Conservation (phyloP, 441 rosid genomes). For the Populus hybrid region DNA sequence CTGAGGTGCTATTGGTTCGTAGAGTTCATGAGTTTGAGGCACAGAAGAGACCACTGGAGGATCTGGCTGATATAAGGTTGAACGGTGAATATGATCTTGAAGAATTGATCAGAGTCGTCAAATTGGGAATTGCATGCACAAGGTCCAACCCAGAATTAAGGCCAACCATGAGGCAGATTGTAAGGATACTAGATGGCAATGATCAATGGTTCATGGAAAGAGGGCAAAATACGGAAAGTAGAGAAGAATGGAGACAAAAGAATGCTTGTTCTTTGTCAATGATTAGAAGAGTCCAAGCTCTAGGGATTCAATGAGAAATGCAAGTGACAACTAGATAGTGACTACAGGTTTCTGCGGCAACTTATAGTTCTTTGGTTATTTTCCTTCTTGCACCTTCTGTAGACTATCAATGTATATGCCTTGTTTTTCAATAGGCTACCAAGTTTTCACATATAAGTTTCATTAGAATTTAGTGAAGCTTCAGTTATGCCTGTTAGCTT, state of each 20-base stretch:
- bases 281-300: slow-evolving; percentile 72
- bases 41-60: slow-evolving; percentile 41
- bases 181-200: slow-evolving; percentile 80
- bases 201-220: slow-evolving; percentile 41
- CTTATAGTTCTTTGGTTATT: slow-evolving; percentile 8
- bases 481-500: not conserved
- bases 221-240: slow-evolving; percentile 45
- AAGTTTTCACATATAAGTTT: slow-evolving; percentile 7
- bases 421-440: slow-evolving; percentile 19
- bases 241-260: slow-evolving; percentile 60
- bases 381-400: slow-evolving; percentile 15
- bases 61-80: slow-evolving; percentile 59
- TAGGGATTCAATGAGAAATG: slow-evolving; percentile 65
- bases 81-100: slow-evolving; percentile 39
- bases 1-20: slow-evolving; percentile 68
- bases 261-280: slow-evolving; percentile 58
- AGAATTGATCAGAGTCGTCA: slow-evolving; percentile 54
- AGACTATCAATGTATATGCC: slow-evolving; percentile 20
- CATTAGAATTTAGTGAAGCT: not conserved
- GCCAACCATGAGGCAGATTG: slow-evolving; percentile 80
- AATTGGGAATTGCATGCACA: slow-evolving; percentile 80
- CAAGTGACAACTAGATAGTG: not conserved
- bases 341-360: not conserved
- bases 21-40: slow-evolving; percentile 50
- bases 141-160: slow-evolving; percentile 65